Evolutionary conservation across 345 rosid genomes (phyloP).

Genomic region (Eucalyptus viminalis): DNA sequence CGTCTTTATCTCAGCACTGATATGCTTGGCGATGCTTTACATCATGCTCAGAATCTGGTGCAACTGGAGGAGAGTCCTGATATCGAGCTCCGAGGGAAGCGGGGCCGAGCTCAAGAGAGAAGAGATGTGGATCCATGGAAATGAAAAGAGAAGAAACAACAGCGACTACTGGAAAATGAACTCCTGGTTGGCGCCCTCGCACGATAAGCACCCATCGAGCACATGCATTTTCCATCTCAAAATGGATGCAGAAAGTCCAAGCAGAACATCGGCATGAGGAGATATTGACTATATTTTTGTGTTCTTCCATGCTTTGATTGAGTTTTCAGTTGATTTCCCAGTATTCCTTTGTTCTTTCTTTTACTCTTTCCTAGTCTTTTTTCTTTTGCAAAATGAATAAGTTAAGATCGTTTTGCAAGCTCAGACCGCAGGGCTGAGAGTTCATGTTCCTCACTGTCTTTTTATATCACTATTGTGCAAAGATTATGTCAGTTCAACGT

Average conservation of each 20-base stretch:
- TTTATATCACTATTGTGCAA: neutral
- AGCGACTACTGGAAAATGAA: conserved; percentile 31
- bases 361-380: neutral
- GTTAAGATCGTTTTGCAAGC: neutral
- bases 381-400: neutral
- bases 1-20: conserved; percentile 39
- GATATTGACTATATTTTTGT: neutral
- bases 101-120: conserved; percentile 21
- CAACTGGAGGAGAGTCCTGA: conserved; percentile 37
- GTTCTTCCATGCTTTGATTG: neutral
- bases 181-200: conserved; percentile 16
- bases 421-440: neutral
- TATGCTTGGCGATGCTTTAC: conserved; percentile 52
- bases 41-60: conserved; percentile 61
- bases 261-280: conserved; percentile 1
- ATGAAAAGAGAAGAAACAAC: conserved; percentile 20
- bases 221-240: conserved; percentile 27
- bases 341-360: neutral
- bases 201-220: conserved; percentile 4
- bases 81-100: conserved; percentile 19
- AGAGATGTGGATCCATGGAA: conserved; percentile 19
- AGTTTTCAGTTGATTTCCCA: neutral
- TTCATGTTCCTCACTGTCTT: neutral
- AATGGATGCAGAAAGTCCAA: conserved; percentile 11
- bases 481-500: neutral